Base-by-base conservation (phyloP, 2,329 filamentous ascomycete species). In the Ceratocystis cubensis region DNA sequence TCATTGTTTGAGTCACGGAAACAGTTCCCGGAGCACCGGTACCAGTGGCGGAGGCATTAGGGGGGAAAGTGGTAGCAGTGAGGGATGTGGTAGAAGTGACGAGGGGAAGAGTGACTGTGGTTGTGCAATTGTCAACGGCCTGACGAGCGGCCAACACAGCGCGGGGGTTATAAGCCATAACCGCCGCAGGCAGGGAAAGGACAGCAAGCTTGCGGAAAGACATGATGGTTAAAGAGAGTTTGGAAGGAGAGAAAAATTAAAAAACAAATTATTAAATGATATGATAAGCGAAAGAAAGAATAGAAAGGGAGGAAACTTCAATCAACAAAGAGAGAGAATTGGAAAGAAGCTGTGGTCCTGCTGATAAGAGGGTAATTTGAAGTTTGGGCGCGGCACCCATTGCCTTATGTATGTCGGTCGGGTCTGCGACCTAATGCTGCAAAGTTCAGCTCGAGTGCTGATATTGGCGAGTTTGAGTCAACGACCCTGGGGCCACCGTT, bases 171-270 rank as follows among this genome's bases (percentile, higher is more conserved):
- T 65, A 65, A 3, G 66, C 66, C 66, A 63, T 63, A 10, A 48
- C 62, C 15, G 63, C 57, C 15, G 33, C 66, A 13, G 66, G 66
- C n/a, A 67, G 30, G 48, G 66, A 67, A 17, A 67, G 63, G 17
- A 67, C 45, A 25, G 66, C 57, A 25, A 67, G 56, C 15, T 61
- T 62, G n/a, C 63, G 66, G 22, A 67, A 45, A 56, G 63, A 44
- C 63, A 67, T 67, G 22, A 25, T 65, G 53, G 46, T 45, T 2
- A 66, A 48, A 53, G 22, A 61, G 10, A 0, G 41, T 17, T 46
- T 33, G 22, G 46, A 64, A 48, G 6, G 56, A 50, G 44, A 30
- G n/a, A 15, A 53, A 20, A 48, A 44, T 56, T 20, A 41, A 30
- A 50, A 4, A 28, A 45, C 45, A 53, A 3, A 56, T 13, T 7